Percentiles rank a stretch among this genome's conserved stretches.
These are phyloP conservation scores for Austroboletus festivus DNA, from an alignment of 768 basidiomycete species.

Conservation along the genomic window DNA sequence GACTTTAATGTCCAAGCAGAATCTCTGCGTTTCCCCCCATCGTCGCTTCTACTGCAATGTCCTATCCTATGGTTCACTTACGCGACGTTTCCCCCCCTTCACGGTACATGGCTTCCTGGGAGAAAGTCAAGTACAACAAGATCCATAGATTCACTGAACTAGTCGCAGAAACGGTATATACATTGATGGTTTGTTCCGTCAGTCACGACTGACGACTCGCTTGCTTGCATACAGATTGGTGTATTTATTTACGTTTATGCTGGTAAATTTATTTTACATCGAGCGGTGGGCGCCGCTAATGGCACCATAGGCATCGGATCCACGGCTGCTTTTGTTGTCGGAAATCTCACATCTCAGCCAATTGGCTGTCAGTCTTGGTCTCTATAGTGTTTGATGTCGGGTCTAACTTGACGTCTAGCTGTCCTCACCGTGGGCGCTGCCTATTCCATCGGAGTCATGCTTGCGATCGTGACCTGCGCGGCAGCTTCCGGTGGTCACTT, in stretches of 20 bases:
- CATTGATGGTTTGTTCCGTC: not conserved
- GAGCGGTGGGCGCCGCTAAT: not conserved
- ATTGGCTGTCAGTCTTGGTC: slow-evolving; percentile 46
- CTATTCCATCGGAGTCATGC: slow-evolving; percentile 57
- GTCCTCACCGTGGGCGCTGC: slow-evolving; percentile 55
- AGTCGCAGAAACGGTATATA: slow-evolving; percentile 55
- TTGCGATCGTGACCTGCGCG: slow-evolving; percentile 52
- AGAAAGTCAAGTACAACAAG: slow-evolving; percentile 42
- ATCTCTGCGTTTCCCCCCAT: not conserved
- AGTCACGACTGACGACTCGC: slow-evolving; percentile 3
- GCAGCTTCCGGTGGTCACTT: slow-evolving; percentile 63
- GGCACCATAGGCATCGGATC: slow-evolving; percentile 48
- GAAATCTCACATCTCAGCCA: slow-evolving; percentile 40
- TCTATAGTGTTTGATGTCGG: not conserved
- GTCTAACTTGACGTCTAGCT: slow-evolving; percentile 33
- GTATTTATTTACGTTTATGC: slow-evolving; percentile 59
- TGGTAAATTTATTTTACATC: slow-evolving; percentile 4
- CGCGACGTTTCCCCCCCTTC: slow-evolving; percentile 42
- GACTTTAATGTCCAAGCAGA: slow-evolving; percentile 9
- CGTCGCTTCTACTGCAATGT: slow-evolving; percentile 14
- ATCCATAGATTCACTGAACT: slow-evolving; percentile 56
- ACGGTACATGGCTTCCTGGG: slow-evolving; percentile 46
- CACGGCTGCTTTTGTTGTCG: slow-evolving; percentile 47
- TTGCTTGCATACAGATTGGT: slow-evolving; percentile 40
- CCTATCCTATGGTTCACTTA: slow-evolving; percentile 33